Evolutionary conservation across 371 early-diverging fungal genomes (phyloP), one percentile per base, ranked within the genome.

Genomic region (Mortierella sp.): DNA sequence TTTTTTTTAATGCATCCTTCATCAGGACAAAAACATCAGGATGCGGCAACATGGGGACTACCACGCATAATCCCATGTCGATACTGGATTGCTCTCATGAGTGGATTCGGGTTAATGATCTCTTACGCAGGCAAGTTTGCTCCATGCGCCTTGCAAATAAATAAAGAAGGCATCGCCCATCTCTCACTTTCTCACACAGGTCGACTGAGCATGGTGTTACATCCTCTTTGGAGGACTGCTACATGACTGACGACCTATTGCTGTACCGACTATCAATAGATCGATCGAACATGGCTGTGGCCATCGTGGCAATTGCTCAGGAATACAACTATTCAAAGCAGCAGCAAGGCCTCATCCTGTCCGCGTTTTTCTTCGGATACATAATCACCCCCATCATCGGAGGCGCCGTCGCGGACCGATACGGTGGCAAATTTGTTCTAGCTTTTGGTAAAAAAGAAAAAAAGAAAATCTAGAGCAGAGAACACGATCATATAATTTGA

Each of bases 221-320:
- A 36, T 36, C 4, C 36, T 5, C 36, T 36, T 36, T 36, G 36
- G 36, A 36, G 36, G 7, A 6, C 7, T 5, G 7, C 7, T 36
- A 36, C 36, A 45, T 15, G 45, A 11, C 45, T 45, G 45, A 45
- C 45, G 15, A 45, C 15, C 16, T 16, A 11, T 4, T 11, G 45
- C 21, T 58, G 8, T 28, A 6, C 33, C 10, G 5, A 11, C 1
- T 2, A 13, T 15, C 5, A 21, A n/a, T 41, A 84, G 84, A 84
- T 41, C 83, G 84, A 15, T 76, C 84, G 9, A 84, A 84, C 58
- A 74, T 84, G 69, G 70, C 84, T 19, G 78, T 84, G 3, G 78
- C 74, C 1, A 78, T 84, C 36, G 84, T 84, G n/a, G 77, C 77
- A 10, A 84, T 84, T 10, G 67, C 78, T 3, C 36, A 48, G 21